Evolutionary conservation across 768 basidiomycete species (phyloP).

Genomic region (Kwoniella dejecticola): DNA sequence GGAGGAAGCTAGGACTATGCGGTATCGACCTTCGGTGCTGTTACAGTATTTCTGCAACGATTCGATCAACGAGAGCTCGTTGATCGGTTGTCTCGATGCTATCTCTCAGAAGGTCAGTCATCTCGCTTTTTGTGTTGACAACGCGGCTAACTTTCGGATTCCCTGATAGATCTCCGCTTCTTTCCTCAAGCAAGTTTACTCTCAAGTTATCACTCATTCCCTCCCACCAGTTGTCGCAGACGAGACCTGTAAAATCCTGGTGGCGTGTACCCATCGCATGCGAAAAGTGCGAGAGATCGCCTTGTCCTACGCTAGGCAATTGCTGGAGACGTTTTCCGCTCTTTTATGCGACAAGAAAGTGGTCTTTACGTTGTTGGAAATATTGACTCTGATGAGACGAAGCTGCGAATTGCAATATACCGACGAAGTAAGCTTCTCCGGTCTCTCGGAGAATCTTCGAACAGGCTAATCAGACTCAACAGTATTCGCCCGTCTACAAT

Average conservation of each 20-base stretch:
- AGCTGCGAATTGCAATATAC: conserved; percentile 87
- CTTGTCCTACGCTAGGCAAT: conserved; percentile 74
- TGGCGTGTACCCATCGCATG: conserved; percentile 78
- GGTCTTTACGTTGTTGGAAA: conserved; percentile 86
- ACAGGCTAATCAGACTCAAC: background rate
- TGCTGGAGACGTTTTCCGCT: conserved; percentile 90
- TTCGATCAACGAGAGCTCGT: conserved; percentile 72
- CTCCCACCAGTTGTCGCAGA: conserved; percentile 68
- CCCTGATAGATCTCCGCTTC: conserved; percentile 70
- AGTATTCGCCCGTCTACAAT: conserved; percentile 87
- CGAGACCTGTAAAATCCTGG: conserved; percentile 74
- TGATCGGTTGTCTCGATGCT: conserved; percentile 78
- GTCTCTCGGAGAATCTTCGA: background rate
- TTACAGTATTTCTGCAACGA: conserved; percentile 85
- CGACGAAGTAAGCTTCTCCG: conserved; percentile 69
- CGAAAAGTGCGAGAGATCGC: conserved; percentile 79
- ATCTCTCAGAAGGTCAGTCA: conserved; percentile 77
- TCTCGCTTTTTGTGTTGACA: background rate
- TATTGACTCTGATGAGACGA: conserved; percentile 80
- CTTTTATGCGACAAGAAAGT: conserved; percentile 87
- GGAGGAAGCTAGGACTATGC: conserved; percentile 79
- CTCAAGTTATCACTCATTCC: conserved; percentile 75
- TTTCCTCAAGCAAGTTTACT: conserved; percentile 70
- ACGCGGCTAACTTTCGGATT: background rate
- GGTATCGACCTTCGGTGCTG: conserved; percentile 76